Conservation (phyloP, 148 eudicot species). For the Camellia sinensis region DNA sequence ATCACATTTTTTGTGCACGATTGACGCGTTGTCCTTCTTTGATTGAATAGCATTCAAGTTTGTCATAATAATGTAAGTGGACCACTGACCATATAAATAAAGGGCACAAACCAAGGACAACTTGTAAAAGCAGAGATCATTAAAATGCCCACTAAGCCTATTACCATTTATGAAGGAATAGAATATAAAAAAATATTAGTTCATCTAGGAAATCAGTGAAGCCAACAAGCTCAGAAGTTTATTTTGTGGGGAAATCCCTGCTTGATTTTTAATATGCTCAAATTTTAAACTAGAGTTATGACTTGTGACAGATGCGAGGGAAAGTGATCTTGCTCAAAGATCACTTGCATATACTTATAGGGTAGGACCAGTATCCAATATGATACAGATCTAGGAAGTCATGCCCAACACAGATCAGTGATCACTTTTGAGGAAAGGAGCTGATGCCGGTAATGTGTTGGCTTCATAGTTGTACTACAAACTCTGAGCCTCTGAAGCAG, state of each 20-base stretch:
- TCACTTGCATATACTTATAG: too few species aligned
- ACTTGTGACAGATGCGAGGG: neutral
- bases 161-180: neutral
- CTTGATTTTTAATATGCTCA: neutral
- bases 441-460: neutral
- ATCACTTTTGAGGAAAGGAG: neutral
- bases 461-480: neutral
- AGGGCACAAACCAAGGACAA: neutral
- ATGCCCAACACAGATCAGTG: neutral
- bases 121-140: neutral
- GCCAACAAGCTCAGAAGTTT: neutral
- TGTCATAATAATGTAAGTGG: neutral
- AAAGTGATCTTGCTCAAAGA: too few species aligned
- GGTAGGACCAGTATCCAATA: too few species aligned
- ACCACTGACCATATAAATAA: neutral
- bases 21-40: neutral
- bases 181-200: neutral
- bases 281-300: neutral
- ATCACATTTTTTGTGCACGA: neutral
- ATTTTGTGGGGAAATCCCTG: neutral
- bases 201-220: neutral
- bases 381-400: neutral
- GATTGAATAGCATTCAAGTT: neutral
- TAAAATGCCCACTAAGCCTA: neutral
- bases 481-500: neutral